These are phyloP conservation scores for Quercus gilva DNA, from an alignment of 306 rosid genomes.

Conservation along the genomic window DNA sequence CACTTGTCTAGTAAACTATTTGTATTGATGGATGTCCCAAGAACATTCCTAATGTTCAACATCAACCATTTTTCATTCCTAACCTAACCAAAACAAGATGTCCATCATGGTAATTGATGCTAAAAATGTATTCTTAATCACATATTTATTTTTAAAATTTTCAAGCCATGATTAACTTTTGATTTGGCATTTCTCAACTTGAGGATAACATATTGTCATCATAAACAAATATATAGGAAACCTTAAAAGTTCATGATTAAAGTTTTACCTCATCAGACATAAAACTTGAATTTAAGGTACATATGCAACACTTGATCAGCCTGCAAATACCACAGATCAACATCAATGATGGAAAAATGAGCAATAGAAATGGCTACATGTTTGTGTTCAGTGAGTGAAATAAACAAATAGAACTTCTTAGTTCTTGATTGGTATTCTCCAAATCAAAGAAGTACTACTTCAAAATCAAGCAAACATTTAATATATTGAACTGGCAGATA, in stretches of 20 bases:
- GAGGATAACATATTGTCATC: not conserved
- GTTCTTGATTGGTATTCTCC: constrained; percentile 71
- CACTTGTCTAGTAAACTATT: constrained; percentile 26
- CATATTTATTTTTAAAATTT: too few species aligned
- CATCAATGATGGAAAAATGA: constrained; percentile 21
- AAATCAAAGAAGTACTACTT: constrained; percentile 62
- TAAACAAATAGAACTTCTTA: constrained; percentile 39
- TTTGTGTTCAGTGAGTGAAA: not conserved
- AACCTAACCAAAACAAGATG: too few species aligned
- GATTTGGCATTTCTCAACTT: too few species aligned
- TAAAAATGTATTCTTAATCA: too few species aligned
- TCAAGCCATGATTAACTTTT: too few species aligned
- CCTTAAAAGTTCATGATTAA: not conserved
- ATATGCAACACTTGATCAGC: constrained; percentile 42
- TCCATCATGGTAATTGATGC: too few species aligned
- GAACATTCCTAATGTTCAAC: constrained; percentile 24
- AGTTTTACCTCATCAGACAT: constrained; percentile 52
- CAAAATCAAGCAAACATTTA: not conserved
- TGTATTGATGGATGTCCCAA: constrained; percentile 32
- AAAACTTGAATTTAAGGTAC: constrained; percentile 30
- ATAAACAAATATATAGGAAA: not conserved
- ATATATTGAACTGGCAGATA: not conserved
- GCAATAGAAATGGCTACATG: constrained; percentile 1
- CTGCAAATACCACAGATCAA: constrained; percentile 44
- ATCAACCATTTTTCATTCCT: too few species aligned